Evolutionary conservation across 257 asterid genomes (phyloP).

Genomic region (Dorcoceras hygrometricum): DNA sequence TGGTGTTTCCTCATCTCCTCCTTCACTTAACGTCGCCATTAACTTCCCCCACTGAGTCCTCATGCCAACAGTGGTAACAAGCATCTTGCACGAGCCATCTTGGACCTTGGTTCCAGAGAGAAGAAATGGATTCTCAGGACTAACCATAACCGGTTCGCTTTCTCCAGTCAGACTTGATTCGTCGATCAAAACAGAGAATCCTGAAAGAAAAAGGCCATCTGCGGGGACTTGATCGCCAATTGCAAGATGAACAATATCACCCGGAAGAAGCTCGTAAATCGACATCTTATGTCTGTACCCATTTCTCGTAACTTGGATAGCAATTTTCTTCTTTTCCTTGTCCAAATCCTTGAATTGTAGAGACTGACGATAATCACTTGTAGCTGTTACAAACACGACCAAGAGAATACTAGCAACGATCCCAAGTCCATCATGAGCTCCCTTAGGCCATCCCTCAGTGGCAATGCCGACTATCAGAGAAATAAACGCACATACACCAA

Average conservation of each 20-base stretch:
- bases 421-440: conserved; percentile 93
- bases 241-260: conserved; percentile 76
- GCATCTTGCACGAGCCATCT: conserved; percentile 90
- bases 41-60: conserved; percentile 92
- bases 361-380: conserved; percentile 82
- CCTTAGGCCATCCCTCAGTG: conserved; percentile 89
- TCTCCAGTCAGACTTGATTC: conserved; percentile 91
- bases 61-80: conserved; percentile 87
- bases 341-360: conserved; percentile 80
- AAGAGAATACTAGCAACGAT: conserved; percentile 75
- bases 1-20: conserved; percentile 92
- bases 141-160: conserved; percentile 74
- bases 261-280: conserved; percentile 71
- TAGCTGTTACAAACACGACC: conserved; percentile 84
- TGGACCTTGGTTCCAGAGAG: conserved; percentile 91
- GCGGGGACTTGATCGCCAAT: conserved; percentile 95
- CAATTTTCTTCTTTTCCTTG: conserved; percentile 79
- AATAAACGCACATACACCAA: conserved; percentile 72
- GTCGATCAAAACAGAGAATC: conserved; percentile 71
- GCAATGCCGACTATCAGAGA: conserved; percentile 79
- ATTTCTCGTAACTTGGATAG: conserved; percentile 76
- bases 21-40: conserved; percentile 85
- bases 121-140: conserved; percentile 58
- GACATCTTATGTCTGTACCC: conserved; percentile 77
- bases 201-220: conserved; percentile 74